A percentile compares a stretch with the other conserved stretches of the same genome.
phyloP scores from a whole-genome alignment of 176 grass and related monocot genomes.

The Zoysia japonica region DNA sequence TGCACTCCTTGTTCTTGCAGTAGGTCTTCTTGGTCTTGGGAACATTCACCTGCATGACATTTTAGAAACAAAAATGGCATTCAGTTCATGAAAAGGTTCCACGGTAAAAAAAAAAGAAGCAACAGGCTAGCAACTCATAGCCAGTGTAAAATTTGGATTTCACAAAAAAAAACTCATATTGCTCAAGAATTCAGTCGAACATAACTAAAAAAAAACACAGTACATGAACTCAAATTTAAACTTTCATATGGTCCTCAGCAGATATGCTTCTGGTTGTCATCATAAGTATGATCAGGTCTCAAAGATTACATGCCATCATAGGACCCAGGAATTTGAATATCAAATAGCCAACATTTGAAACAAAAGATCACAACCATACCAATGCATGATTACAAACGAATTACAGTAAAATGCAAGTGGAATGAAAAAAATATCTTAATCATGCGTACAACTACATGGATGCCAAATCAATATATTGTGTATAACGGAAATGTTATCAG shows the following conservation, averaged over 20 bases:
- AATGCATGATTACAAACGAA: background rate
- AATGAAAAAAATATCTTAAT: background rate
- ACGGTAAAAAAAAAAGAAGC: background rate
- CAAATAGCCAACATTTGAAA: background rate
- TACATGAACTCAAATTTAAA: background rate
- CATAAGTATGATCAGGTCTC: slow-evolving; percentile 39
- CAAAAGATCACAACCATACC: background rate
- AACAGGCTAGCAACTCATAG: background rate
- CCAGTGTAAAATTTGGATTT: background rate
- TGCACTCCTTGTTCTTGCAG: slow-evolving; percentile 97
- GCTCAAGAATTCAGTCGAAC: background rate
- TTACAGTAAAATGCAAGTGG: background rate
- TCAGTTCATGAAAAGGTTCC: background rate
- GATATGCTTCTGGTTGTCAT: slow-evolving; percentile 41
- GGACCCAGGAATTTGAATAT: slow-evolving; percentile 2
- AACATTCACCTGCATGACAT: slow-evolving; percentile 72
- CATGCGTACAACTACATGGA: no score
- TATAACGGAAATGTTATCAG: no score
- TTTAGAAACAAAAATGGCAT: background rate
- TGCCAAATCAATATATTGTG: no score
- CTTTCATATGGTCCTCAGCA: background rate
- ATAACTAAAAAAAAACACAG: background rate
- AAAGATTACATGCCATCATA: slow-evolving; percentile 44
- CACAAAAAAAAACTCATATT: background rate
- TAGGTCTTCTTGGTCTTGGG: slow-evolving; percentile 97